Evolutionary conservation across 2,329 filamentous ascomycete species (phyloP).

Genomic region (Aspergillus pseudoterreus): DNA sequence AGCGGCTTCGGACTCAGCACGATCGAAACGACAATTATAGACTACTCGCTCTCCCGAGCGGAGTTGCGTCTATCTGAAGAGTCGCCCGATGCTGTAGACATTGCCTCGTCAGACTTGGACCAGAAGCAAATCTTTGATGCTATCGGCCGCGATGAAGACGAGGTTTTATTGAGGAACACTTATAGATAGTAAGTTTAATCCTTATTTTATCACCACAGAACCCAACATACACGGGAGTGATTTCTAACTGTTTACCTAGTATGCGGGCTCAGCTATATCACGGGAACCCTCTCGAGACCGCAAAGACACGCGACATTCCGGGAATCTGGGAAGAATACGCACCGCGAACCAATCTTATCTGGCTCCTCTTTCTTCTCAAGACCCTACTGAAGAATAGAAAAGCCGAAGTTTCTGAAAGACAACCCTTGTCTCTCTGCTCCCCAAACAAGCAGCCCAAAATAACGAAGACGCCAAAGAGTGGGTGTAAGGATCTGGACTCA

Average conservation of each 20-base stretch:
- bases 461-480: background rate
- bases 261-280: slow-evolving; percentile 42
- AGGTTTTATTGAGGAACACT: slow-evolving; percentile 37
- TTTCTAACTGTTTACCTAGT: slow-evolving; percentile 17
- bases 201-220: background rate
- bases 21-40: slow-evolving; percentile 62
- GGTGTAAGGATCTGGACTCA: background rate
- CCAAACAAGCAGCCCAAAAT: slow-evolving; percentile 26
- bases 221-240: background rate
- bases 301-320: slow-evolving; percentile 30
- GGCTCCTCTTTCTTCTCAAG: slow-evolving; percentile 59
- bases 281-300: slow-evolving; percentile 40
- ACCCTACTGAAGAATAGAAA: slow-evolving; percentile 48
- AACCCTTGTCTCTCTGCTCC: slow-evolving; percentile 28
- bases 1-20: slow-evolving; percentile 51
- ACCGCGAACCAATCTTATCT: slow-evolving; percentile 60
- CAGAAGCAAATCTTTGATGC: slow-evolving; percentile 43
- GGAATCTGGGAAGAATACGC: slow-evolving; percentile 54
- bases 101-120: slow-evolving; percentile 41
- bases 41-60: slow-evolving; percentile 65
- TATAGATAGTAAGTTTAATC: slow-evolving; percentile 36
- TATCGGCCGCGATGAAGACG: slow-evolving; percentile 40
- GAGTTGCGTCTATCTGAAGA: slow-evolving; percentile 36
- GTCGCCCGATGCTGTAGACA: slow-evolving; percentile 21
- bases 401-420: slow-evolving; percentile 11